phyloP scores from a whole-genome alignment of 108 stramenopile species.

The Pseudonitzschia pungens region DNA sequence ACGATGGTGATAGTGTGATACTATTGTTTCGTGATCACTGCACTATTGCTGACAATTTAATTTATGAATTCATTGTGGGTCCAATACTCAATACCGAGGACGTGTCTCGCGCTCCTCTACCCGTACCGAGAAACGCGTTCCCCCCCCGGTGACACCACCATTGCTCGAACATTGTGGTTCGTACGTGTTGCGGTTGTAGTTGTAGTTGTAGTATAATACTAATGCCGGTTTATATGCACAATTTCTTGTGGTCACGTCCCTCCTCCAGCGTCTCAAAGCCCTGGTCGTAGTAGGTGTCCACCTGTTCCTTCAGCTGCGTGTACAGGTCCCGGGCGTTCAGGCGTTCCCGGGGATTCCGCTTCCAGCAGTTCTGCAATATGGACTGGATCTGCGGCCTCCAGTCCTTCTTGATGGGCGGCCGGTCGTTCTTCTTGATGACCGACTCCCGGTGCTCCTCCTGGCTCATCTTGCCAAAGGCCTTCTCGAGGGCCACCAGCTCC shows the following conservation, averaged over 20 bases:
- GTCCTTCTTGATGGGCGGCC: conserved; percentile 33
- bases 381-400: conserved; percentile 29
- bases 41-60: no score
- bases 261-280: conserved; percentile 35
- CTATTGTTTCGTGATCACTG: no score
- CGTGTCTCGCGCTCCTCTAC: no score
- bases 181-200: no score
- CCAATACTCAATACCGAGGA: no score
- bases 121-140: no score
- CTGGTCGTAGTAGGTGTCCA: conserved; percentile 34
- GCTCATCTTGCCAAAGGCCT: conserved; percentile 55
- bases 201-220: no score
- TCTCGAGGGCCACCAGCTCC: conserved; percentile 63
- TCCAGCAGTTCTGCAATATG: conserved; percentile 39
- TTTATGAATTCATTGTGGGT: no score
- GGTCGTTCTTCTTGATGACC: conserved; percentile 37
- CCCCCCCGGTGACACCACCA: no score
- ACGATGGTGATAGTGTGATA: no score
- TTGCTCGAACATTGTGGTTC: no score
- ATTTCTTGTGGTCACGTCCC: conserved; percentile 19
- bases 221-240: conserved; percentile 31
- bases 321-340: conserved; percentile 32
- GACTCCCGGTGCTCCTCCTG: conserved; percentile 42
- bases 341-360: conserved; percentile 37
- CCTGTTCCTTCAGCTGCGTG: conserved; percentile 34